These are phyloP conservation scores for Macrophomina tecta DNA, from an alignment of 2,329 filamentous ascomycete genomes.

Conservation along the genomic window DNA sequence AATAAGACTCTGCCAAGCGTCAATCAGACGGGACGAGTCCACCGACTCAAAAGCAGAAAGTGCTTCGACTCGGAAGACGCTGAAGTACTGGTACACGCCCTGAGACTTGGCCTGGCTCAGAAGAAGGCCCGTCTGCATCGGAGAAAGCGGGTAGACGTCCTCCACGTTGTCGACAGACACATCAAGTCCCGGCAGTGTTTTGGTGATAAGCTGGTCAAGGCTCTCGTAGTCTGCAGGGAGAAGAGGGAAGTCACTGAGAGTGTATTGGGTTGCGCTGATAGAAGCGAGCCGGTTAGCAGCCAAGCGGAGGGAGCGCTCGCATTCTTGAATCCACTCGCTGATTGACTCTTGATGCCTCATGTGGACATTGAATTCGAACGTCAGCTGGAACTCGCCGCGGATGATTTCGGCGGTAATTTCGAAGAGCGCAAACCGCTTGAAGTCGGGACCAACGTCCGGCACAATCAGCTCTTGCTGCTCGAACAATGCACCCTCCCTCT, in stretches of 20 bases:
- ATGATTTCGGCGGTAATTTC: constrained; percentile 60
- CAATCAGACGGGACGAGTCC: constrained; percentile 38
- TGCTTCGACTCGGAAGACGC: constrained; percentile 5
- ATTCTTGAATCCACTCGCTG: constrained; percentile 50
- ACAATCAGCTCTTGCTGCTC: constrained; percentile 7
- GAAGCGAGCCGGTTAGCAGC: constrained; percentile 35
- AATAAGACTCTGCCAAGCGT: constrained; percentile 45
- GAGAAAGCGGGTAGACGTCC: constrained; percentile 25
- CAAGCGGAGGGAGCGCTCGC: constrained; percentile 41
- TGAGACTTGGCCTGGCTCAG: constrained; percentile 16
- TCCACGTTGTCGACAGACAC: constrained; percentile 33
- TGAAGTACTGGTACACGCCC: constrained; percentile 9
- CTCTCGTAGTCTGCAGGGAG: not conserved
- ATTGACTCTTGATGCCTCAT: constrained; percentile 56
- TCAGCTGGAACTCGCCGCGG: constrained; percentile 55
- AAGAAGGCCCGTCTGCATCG: constrained; percentile 25
- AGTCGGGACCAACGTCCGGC: constrained; percentile 24
- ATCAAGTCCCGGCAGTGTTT: constrained; percentile 3
- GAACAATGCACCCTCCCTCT: constrained; percentile 36
- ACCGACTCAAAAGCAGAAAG: constrained; percentile 24
- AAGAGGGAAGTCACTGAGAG: constrained; percentile 14
- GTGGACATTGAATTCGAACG: constrained; percentile 57
- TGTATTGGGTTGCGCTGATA: constrained; percentile 1
- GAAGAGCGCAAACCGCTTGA: constrained; percentile 56
- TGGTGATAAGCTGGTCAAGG: not conserved